Evolutionary conservation across 176 grass and related monocot species (phyloP), one percentile per base, ranked within the genome.

Genomic region (Carex cristatella): DNA sequence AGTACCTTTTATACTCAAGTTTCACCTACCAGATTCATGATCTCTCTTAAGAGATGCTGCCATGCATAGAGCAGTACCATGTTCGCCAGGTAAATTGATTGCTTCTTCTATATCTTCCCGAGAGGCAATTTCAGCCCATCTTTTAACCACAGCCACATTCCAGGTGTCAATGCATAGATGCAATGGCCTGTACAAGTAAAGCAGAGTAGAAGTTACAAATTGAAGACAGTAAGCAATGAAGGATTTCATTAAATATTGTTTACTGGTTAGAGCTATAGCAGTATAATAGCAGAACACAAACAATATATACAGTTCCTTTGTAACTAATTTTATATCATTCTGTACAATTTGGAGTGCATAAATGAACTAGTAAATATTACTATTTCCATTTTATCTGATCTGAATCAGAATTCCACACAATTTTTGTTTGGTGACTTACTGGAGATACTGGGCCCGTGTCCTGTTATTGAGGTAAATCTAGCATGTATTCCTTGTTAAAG

Each of bases 31-130:
- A 88, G 75, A 82, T 92, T 99, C 93, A 51, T 92, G 96, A 87
- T 95, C 91, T 90, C 94, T 99, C 91, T 95, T 99, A 88, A 95
- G 96, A 86, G 93, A 81, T 82, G 96, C 93, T 83, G 93, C 96
- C 93, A 99, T 95, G 79, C 96, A 99, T 63, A 99, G 92, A 87
- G 93, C 96, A 48, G 96, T 94, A n/a, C 96, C 96, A 64, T 70
- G 79, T 68, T 88, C 83, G 63, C 93, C 83, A 78, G 96, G 87
- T 87, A 99, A 59, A 88, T 99, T 83, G 78, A 99, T 92, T 60
- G 90, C 90, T 84, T 92, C 87, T 46, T 84, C 55, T 82, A 95
- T 91, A 85, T 92, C 93, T 63, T 95, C 96, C 81, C 61, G 49
- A 46, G 91, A 94, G 82, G 90, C 96, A 83, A 99, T 54, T 65